Conservation (phyloP, 306 rosid genomes). For the Canavalia ensiformis region DNA sequence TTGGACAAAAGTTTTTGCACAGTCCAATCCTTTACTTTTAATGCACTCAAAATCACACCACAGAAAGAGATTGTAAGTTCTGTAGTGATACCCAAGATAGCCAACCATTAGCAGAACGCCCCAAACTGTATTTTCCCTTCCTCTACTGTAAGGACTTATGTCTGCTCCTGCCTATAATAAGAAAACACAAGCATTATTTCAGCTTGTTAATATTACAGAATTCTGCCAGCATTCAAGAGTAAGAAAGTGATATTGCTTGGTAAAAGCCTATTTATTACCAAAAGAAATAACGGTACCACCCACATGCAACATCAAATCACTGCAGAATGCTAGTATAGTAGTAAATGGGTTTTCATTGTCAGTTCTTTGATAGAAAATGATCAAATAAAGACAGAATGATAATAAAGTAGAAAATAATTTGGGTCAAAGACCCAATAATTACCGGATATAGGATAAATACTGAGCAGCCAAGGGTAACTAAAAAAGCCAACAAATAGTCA, state of each 20-base stretch:
- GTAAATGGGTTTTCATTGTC: constrained; percentile 21
- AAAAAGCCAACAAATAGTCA: constrained; percentile 79
- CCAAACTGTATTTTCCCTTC: constrained; percentile 98
- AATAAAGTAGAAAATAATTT: constrained; percentile 28
- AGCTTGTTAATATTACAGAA: constrained; percentile 35
- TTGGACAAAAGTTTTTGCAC: too few species aligned
- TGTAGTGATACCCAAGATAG: constrained; percentile 86
- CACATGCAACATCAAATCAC: constrained; percentile 37
- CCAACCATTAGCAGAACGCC: constrained; percentile 88
- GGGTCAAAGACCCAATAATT: constrained; percentile 49
- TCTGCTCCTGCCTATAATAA: constrained; percentile 86
- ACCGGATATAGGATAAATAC: constrained; percentile 93
- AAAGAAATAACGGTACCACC: constrained; percentile 40
- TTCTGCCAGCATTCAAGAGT: constrained; percentile 19
- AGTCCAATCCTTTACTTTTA: too few species aligned
- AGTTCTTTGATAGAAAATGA: constrained; percentile 32
- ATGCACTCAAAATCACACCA: constrained; percentile 20
- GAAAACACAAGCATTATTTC: constrained; percentile 43
- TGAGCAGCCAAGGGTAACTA: constrained; percentile 91
- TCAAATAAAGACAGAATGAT: constrained; percentile 3
- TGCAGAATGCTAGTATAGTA: constrained; percentile 13
- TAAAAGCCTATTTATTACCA: constrained; percentile 30
- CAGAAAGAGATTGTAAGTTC: constrained; percentile 43
- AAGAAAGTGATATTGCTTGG: constrained; percentile 17
- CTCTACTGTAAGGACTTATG: constrained; percentile 76